Evolutionary conservation across 306 rosid genomes (phyloP), one percentile per base, ranked within the genome.

Genomic region (Lathyrus sativus): DNA sequence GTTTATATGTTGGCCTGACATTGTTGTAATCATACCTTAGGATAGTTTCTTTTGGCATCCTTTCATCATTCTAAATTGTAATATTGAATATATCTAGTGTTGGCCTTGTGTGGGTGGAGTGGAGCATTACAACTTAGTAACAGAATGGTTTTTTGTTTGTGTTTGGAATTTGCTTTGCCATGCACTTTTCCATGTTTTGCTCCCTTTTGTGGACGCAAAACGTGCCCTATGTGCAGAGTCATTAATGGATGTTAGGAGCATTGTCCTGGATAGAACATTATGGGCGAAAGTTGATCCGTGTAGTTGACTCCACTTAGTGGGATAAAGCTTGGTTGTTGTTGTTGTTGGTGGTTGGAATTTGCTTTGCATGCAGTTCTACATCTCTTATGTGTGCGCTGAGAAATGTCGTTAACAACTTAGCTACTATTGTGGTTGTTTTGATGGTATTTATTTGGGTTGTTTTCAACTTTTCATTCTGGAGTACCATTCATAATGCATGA

Each of bases 381-480:
- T n/a, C 48, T 44, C 53, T 62, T 57, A 1, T 29, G 13, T 50
- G 48, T n/a, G 51, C 29, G 29, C 41, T 59, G 35, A 11, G 12
- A 15, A 13, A 64, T 64, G 13, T 39, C 42, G 37, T 48, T 55
- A 42, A 45, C 28, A 42, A 74, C 38, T 57, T 74, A 28, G 53
- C 49, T 68, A 50, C 37, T 62, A 14, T 42, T 44, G 39, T 57
- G 41, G 17, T 54, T 29, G 55, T 50, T 12, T 71, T 73, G 17
- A 19, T 50, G 35, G 67, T 35, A 41, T 50, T 48, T 13, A 67
- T 24, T 6, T 48, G 17, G 43, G 55, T 48, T 65, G 56, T 41
- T 48, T 51, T 78, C 28, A 35, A 51, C 37, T 41, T 48, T 51
- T 78, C 39, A 35, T 60, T 60, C 45, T 24, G 9, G 45, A 57